phyloP scores from a whole-genome alignment of 169 alveolate species.

The Besnoitia besnoiti region DNA sequence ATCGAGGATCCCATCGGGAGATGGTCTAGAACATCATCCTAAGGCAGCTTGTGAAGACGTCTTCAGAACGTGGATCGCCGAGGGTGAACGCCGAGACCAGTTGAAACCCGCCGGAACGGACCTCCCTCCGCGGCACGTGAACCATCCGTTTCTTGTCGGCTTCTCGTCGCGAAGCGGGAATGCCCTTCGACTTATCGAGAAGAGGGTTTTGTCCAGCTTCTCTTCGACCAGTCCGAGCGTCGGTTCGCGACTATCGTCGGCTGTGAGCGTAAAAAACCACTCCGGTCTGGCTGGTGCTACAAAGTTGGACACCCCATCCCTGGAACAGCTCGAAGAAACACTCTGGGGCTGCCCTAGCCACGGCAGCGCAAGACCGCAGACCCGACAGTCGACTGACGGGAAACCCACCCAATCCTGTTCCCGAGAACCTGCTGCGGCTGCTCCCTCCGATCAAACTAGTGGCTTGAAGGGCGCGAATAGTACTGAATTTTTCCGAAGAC shows the following conservation, averaged over 20 bases:
- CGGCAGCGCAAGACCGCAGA: background rate
- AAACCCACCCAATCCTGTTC: background rate
- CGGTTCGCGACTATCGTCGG: background rate
- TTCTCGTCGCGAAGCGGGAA: background rate
- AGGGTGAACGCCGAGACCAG: conserved; percentile 4
- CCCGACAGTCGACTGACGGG: background rate
- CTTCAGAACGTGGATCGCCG: conserved; percentile 21
- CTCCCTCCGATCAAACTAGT: background rate
- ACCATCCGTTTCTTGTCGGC: background rate
- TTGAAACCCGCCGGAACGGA: conserved; percentile 7
- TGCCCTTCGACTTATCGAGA: background rate
- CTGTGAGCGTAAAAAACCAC: background rate
- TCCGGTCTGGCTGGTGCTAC: background rate
- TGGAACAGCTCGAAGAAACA: background rate
- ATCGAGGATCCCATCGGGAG: background rate
- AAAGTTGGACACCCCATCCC: background rate
- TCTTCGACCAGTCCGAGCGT: background rate
- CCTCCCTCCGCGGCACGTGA: conserved; percentile 24
- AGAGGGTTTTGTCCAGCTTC: background rate
- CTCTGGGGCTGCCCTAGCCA: background rate
- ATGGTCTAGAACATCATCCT: background rate
- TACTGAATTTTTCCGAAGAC: background rate
- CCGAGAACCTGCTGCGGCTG: background rate
- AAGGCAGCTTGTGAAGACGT: conserved; percentile 15
- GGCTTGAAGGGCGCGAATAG: background rate